phyloP scores from a whole-genome alignment of 2,329 filamentous ascomycete species.

The Remersonia thermophila region DNA sequence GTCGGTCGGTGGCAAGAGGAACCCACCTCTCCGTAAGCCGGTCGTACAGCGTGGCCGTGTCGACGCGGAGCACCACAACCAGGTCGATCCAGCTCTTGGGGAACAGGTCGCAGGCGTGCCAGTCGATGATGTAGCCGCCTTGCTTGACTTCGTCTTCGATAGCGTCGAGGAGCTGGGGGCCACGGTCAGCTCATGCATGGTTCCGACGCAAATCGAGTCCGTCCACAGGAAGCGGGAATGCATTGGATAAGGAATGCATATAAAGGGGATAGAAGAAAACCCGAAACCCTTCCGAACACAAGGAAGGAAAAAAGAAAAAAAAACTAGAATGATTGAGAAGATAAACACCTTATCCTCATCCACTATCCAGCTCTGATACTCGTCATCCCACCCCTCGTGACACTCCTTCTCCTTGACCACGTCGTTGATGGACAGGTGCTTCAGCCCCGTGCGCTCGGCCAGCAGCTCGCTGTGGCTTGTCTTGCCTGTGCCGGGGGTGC shows the following conservation, averaged over 20 bases:
- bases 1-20: too few relatives aligned
- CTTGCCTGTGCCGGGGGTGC: constrained; percentile 92
- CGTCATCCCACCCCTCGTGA: constrained; percentile 78
- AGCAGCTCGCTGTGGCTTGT: constrained; percentile 81
- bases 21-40: constrained; percentile 58
- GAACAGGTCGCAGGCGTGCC: constrained; percentile 95
- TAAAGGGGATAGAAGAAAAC: background rate
- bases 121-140: constrained; percentile 87
- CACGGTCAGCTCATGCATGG: too few relatives aligned
- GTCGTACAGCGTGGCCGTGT: constrained; percentile 74
- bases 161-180: constrained; percentile 61
- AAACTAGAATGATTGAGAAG: constrained; percentile 1
- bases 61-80: constrained; percentile 77
- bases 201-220: too few relatives aligned
- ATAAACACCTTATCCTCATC: constrained; percentile 79
- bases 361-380: constrained; percentile 79
- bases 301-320: constrained; percentile 5
- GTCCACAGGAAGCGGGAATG: too few relatives aligned
- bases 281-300: background rate
- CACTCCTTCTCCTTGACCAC: constrained; percentile 81
- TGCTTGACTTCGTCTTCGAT: constrained; percentile 69
- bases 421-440: constrained; percentile 79
- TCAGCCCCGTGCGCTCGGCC: constrained; percentile 61
- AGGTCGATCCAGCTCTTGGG: constrained; percentile 90
- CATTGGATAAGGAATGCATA: constrained; percentile 4